These are phyloP conservation scores for Porcisia hertigi DNA, from an alignment of 208 protist species.

Conservation along the genomic window DNA sequence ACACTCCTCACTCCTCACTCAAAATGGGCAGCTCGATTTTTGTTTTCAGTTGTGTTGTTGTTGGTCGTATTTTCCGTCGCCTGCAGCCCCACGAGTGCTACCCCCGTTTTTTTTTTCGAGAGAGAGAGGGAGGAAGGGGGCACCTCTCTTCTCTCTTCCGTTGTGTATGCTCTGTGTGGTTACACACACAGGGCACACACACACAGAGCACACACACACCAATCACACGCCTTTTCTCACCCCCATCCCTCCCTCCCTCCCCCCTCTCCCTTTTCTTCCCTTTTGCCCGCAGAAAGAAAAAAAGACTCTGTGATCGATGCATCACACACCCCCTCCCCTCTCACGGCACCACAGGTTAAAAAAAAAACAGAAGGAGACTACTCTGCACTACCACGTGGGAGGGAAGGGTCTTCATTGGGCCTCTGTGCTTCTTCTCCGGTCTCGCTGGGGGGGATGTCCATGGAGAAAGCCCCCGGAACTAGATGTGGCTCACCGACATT, in stretches of 20 bases:
- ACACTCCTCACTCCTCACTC: too few relatives aligned
- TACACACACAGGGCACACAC: neutral
- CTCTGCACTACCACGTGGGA: neutral
- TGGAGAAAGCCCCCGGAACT: neutral
- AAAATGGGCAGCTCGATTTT: too few relatives aligned
- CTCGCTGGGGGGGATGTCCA: neutral
- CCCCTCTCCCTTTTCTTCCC: too few relatives aligned
- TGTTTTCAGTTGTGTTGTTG: too few relatives aligned
- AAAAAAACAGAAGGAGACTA: neutral
- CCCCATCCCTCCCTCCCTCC: neutral
- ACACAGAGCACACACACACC: neutral
- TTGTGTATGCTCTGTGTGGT: too few relatives aligned
- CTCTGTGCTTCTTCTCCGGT: neutral
- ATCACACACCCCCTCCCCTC: neutral
- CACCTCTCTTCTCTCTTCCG: too few relatives aligned
- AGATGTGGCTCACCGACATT: neutral
- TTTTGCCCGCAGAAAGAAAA: neutral
- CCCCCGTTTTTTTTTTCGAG: too few relatives aligned
- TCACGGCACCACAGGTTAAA: neutral
- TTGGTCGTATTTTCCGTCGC: too few relatives aligned
- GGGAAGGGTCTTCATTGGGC: neutral
- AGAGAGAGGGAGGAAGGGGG: too few relatives aligned
- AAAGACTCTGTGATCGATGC: neutral
- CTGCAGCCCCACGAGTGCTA: too few relatives aligned
- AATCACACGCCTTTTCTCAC: neutral